phyloP scores from a whole-genome alignment of 176 grass and related monocot genomes.

The Carex scoparia region DNA sequence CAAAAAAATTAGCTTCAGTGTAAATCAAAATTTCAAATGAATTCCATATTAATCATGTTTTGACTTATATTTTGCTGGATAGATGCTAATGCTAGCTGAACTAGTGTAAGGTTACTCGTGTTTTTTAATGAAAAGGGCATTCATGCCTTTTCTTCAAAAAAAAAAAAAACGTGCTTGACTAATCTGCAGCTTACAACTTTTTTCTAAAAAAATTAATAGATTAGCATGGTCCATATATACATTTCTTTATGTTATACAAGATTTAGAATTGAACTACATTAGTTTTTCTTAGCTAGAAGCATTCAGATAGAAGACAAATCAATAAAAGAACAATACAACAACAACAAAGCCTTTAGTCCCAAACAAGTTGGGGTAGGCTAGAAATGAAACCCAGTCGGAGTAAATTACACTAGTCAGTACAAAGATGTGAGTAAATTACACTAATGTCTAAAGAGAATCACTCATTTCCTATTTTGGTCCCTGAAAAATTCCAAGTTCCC shows the following conservation, averaged over 20 bases:
- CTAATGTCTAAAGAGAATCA: neutral
- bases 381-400: neutral
- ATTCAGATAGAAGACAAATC: neutral
- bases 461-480: conserved; percentile 22
- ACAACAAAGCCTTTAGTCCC: neutral
- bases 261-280: neutral
- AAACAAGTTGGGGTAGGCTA: too few species aligned
- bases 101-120: too few species aligned
- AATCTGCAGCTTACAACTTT: neutral
- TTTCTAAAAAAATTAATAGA: neutral
- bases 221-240: neutral
- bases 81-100: too few species aligned
- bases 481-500: neutral
- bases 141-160: too few species aligned
- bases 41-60: neutral
- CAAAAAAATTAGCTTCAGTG: neutral
- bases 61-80: too few species aligned
- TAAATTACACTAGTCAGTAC: neutral
- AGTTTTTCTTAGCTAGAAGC: neutral
- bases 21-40: conserved; percentile 4
- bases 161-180: neutral
- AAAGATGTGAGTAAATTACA: neutral
- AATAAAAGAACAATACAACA: neutral
- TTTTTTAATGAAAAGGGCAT: too few species aligned
- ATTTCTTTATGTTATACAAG: conserved; percentile 5